Evolutionary conservation across 2,329 filamentous ascomycete species (phyloP), one percentile per base, ranked within the genome.

Genomic region (Rutstroemia sp.): DNA sequence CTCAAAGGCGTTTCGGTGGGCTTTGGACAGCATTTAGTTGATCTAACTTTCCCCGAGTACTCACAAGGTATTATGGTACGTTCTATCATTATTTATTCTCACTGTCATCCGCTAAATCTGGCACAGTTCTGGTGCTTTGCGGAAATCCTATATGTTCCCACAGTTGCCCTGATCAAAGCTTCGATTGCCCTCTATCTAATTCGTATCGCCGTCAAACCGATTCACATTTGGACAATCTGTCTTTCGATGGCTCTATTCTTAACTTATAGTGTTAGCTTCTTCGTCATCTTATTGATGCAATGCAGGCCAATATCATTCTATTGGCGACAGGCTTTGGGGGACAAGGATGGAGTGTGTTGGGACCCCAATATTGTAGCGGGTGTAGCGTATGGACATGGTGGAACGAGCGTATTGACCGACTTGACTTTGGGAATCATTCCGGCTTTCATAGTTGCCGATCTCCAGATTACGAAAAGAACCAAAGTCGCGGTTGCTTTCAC

Each of bases 81-180:
- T 52, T 34, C 16, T 18, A 38, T 19, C 34, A n/a, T 14, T 23
- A 2, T n/a, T 6, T 42, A 19, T 37, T 44, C 12, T 39, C 12
- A 34, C n/a, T 18, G 12, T 2, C 9, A 14, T 2, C 45, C 12
- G 47, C n/a, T 14, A 37, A 47, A 19, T 34, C 8, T 21, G 7
- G 3, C 45, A 3, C 27, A 65, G 64, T 65, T 57, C 49, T 66
- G 63, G 63, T 66, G 61, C 58, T 56, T 52, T 23, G 62, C 56
- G n/a, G 63, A 67, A 52, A 65, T 72, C 3, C 54, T 74, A 3
- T 77, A 78, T 53, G 65, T 72, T 62, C 70, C 49, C 73, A 73
- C 65, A 76, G 77, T 59, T 67, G 72, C 58, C 59, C 70, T 50
- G 61, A 34, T 56, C 30, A 56, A 56, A 14, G 7, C 6, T 10